Base-by-base conservation (phyloP, 2,329 filamentous ascomycete genomes). In the Pseudomassariella vexata region DNA sequence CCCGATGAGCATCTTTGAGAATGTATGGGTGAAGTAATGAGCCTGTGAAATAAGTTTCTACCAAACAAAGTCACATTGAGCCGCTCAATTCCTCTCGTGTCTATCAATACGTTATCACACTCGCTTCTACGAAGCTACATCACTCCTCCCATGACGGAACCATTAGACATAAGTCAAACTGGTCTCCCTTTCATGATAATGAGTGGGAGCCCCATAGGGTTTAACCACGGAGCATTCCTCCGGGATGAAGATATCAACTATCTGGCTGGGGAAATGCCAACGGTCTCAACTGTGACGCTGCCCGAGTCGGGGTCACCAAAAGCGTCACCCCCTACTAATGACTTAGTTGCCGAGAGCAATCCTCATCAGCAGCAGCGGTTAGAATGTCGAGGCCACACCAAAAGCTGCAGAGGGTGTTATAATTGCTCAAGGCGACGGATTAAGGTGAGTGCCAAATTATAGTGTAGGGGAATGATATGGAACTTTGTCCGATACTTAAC, bases 391-490 rank as follows among this genome's bases (percentile, higher is more conserved):
- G 76, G 78, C 1, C 79, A 82, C 41, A 81, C 74, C 9, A 83
- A 83, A 53, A 79, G 74, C 30, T 66, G 79, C 16, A 63, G 70
- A 11, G 79, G 78, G 7, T 82, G 79, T 54, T 82, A 70, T 52
- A 79, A 79, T 50, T 83, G 79, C 59, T 82, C 82, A 55, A 64
- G 71, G 35, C 61, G 78, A 24, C 70, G 77, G 37, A 81, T 83
- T 52, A 82, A 78, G 67, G 72, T 71, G 53, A 16, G 14, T 10
- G n/a, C n/a, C n/a, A n/a, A n/a, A n/a, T n/a, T n/a, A n/a, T n/a
- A n/a, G n/a, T n/a, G n/a, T 15, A 8, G 24, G 24, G 14, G 24
- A 14, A 8, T 26, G 24, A n/a, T n/a, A n/a, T n/a, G n/a, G n/a
- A 8, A 15, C 12, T 14, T 9, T 8, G 8, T 9, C 14, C 24